Base-by-base conservation (phyloP, 352 stramenopile genomes). In the Phytophthora niederhauseri region DNA sequence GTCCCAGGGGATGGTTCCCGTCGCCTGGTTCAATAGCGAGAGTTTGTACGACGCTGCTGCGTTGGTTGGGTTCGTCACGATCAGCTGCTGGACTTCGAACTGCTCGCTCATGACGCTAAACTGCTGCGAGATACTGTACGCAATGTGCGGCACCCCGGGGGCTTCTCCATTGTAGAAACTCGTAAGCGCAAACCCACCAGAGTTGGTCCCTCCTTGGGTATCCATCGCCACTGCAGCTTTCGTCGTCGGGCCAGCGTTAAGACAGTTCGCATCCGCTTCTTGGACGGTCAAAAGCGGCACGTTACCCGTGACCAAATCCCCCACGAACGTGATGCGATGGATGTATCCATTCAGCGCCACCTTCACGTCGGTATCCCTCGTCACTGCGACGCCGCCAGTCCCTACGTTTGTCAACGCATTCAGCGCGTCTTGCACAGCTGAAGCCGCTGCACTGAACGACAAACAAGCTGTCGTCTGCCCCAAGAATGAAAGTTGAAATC, bases 311-410 rank as follows among this genome's bases (percentile, higher is more conserved):
- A 92, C 82, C 14, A 66, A 34, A 2, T 93, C 69, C 0, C 84
- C 83, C 1, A 90, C 61, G 70, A 95, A 95, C 17, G 88, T 93
- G 59, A 94, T 77, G 7, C 70, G 68, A 63, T 86, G 89, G 12
- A 92, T 72, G 43, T 67, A 88, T 5, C 86, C 86, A 30, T 89
- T 83, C 11, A 82, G 80, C 17, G 3, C 17, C 87, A 57, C 4
- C 9, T 51, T 51, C 9, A 80, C 57, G 14, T 92, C 53, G 2
- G 68, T 46, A 51, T 94, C 80, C 0, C 62, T 56, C 0, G 79
- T 83, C 0, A 95, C 88, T 1, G 84, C 30, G 7, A 93, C 77
- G 3, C 81, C 77, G 36, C 50, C 73, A 19, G 54, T 7, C 0
- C 65, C 75, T 38, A 92, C 90, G 0, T 64, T 75, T 0, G 63